phyloP scores from a whole-genome alignment of 805 yeast genomes.

The Maudiozyma serrabonitensis region DNA sequence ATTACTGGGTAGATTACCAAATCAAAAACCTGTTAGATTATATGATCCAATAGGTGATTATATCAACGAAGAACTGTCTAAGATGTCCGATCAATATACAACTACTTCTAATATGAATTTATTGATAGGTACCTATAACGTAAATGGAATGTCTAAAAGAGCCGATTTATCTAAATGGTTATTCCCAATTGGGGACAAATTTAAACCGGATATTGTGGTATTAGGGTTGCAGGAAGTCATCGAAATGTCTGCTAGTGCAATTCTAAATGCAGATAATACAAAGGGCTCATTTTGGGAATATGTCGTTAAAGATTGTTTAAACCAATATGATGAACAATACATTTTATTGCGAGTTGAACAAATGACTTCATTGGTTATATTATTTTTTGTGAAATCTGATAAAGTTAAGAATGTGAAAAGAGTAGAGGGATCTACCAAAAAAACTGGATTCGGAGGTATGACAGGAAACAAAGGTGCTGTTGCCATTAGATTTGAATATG shows the following conservation, averaged over 20 bases:
- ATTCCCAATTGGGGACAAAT: conserved; percentile 54
- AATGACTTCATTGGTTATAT: conserved; percentile 59
- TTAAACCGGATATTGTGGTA: conserved; percentile 68
- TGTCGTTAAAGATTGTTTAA: conserved; percentile 53
- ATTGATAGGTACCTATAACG: conserved; percentile 78
- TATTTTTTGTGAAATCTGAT: conserved; percentile 49
- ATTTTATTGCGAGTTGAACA: conserved; percentile 62
- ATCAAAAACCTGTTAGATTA: conserved; percentile 57
- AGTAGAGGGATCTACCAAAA: conserved; percentile 83
- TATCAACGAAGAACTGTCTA: conserved; percentile 48
- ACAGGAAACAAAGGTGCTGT: conserved; percentile 96
- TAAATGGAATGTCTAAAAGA: conserved; percentile 56
- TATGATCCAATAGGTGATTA: conserved; percentile 83
- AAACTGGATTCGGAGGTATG: conserved; percentile 94
- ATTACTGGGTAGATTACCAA: conserved; percentile 68
- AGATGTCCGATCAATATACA: conserved; percentile 43
- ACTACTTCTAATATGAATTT: conserved; percentile 48
- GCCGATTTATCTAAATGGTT: conserved; percentile 67
- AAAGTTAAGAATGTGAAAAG: conserved; percentile 48
- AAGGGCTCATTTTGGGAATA: conserved; percentile 72
- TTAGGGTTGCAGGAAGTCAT: conserved; percentile 91
- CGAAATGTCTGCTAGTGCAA: conserved; percentile 84
- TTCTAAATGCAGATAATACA: conserved; percentile 71
- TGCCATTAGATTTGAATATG: conserved; percentile 78
- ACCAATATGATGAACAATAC: conserved; percentile 44